Evolutionary conservation across 2,329 filamentous ascomycete species (phyloP).

Genomic region (Penicillium sp.): DNA sequence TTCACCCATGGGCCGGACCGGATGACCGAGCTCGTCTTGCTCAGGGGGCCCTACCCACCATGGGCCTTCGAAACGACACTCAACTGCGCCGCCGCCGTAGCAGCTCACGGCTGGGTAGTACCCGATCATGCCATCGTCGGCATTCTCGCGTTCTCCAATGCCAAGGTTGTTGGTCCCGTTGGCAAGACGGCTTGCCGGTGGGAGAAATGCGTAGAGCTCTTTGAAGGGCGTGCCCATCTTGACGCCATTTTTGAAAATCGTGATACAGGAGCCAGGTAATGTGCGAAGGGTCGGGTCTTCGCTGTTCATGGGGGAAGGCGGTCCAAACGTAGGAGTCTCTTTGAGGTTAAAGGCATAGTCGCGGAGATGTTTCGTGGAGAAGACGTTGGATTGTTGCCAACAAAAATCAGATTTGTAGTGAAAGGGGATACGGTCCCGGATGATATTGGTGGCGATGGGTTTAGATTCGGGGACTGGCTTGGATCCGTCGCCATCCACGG

Average conservation of each 20-base stretch:
- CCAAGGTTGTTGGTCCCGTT: slow-evolving; percentile 40
- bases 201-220: slow-evolving; percentile 82
- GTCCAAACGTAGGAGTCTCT: slow-evolving; percentile 41
- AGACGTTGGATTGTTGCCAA: slow-evolving; percentile 63
- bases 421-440: slow-evolving; percentile 91
- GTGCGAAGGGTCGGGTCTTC: slow-evolving; percentile 75
- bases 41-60: slow-evolving; percentile 82
- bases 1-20: slow-evolving; percentile 59
- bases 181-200: slow-evolving; percentile 64
- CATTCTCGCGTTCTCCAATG: slow-evolving; percentile 70
- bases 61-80: slow-evolving; percentile 88
- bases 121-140: slow-evolving; percentile 90
- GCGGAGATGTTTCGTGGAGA: slow-evolving; percentile 80
- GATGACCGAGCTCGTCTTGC: slow-evolving; percentile 39
- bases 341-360: slow-evolving; percentile 51
- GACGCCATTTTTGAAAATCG: slow-evolving; percentile 86
- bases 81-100: slow-evolving; percentile 82
- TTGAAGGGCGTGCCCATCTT: slow-evolving; percentile 82
- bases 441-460: slow-evolving; percentile 67
- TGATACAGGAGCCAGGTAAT: slow-evolving; percentile 77
- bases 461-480: slow-evolving; percentile 30
- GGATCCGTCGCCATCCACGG: slow-evolving; percentile 54
- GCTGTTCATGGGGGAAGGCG: slow-evolving; percentile 55
- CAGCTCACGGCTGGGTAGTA: slow-evolving; percentile 93
- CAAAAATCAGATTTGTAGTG: slow-evolving; percentile 89